phyloP scores from a whole-genome alignment of 306 rosid species.

The Inga leiocalycina region DNA sequence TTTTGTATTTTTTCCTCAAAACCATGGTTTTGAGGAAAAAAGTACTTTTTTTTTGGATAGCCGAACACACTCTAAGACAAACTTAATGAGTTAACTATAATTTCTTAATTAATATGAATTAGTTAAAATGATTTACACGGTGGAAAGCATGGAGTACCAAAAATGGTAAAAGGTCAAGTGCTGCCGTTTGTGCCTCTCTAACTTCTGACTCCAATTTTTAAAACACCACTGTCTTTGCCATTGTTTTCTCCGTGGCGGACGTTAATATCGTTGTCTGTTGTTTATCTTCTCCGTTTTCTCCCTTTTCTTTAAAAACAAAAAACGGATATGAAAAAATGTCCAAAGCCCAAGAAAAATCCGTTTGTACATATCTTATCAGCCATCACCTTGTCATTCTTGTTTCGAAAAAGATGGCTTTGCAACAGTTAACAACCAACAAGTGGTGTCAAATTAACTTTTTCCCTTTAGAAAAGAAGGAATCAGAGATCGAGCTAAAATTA shows the following conservation, averaged over 20 bases:
- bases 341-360: neutral
- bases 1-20: too few species aligned
- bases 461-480: neutral
- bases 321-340: neutral
- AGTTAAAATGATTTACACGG: too few species aligned
- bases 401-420: neutral
- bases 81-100: too few species aligned
- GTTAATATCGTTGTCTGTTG: neutral
- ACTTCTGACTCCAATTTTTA: neutral
- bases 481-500: neutral
- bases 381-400: neutral
- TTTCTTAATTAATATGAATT: too few species aligned
- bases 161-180: neutral
- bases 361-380: neutral
- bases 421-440: neutral
- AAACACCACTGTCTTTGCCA: neutral
- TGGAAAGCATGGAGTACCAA: too few species aligned
- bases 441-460: conserved; percentile 8
- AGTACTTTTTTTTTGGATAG: too few species aligned
- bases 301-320: neutral
- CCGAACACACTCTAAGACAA: too few species aligned
- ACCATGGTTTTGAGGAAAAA: too few species aligned
- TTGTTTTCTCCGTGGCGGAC: neutral
- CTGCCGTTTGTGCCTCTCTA: neutral
- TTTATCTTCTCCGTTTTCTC: neutral